These are phyloP conservation scores for Penicillium daleae DNA, from an alignment of 495 filamentous ascomycete species.

Conservation along the genomic window DNA sequence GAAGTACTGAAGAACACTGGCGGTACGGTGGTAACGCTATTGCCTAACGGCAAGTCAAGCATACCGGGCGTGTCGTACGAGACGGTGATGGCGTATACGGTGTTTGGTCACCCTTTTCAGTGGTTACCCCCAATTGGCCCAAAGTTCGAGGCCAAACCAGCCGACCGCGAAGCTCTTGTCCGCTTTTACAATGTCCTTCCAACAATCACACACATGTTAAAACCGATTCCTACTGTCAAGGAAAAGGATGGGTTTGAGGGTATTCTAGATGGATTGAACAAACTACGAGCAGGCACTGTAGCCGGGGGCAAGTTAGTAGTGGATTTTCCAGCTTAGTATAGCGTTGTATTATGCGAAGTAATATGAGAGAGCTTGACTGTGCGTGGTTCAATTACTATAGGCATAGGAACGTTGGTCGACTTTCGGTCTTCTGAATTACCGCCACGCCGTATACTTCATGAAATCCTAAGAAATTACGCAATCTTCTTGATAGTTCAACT, in stretches of 20 bases:
- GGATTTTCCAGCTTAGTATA: conserved; percentile 5
- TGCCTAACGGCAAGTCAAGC: conserved; percentile 19
- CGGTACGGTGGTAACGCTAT: conserved; percentile 23
- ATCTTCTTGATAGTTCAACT: conserved; percentile 3
- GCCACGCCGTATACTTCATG: conserved; percentile 1
- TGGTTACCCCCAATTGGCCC: conserved; percentile 23
- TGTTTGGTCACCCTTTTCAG: conserved; percentile 20
- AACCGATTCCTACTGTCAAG: conserved; percentile 2
- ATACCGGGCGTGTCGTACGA: conserved; percentile 14
- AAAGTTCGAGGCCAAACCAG: conserved; percentile 12
- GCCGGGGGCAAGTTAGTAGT: conserved; percentile 3
- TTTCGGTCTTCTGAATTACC: conserved; percentile 1
- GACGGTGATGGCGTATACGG: conserved; percentile 24
- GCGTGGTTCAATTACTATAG: conserved; percentile 2
- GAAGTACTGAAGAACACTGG: conserved; percentile 8
- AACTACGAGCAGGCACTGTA: conserved; percentile 3
- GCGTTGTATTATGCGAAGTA: conserved; percentile 1
- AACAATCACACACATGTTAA: conserved; percentile 2
- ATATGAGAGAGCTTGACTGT: conserved; percentile 3
- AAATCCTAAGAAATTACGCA: conserved; percentile 1
- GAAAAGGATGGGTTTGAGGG: conserved; percentile 4
- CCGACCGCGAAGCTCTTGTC: conserved; percentile 2
- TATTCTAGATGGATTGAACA: conserved; percentile 1
- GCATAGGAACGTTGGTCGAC: conserved; percentile 1
- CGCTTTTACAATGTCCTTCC: conserved; percentile 3